A percentile compares a stretch with the other conserved stretches of the same genome.
These are phyloP conservation scores for Agrostemma githago DNA, from an alignment of 148 eudicot species.

Conservation along the genomic window DNA sequence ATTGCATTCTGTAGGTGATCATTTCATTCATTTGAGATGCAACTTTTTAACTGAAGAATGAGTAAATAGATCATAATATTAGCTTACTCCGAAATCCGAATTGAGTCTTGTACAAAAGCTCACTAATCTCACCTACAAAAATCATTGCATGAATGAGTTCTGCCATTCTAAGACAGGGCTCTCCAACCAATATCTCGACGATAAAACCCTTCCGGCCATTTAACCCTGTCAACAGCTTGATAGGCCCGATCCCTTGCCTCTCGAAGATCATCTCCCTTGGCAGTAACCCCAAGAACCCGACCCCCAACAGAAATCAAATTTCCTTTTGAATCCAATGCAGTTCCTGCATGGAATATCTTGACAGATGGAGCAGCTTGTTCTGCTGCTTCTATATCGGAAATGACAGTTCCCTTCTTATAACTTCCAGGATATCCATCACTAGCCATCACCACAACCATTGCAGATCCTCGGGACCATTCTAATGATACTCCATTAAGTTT, in stretches of 20 bases:
- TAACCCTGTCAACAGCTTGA: constrained; percentile 56
- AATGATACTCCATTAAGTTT: constrained; percentile 56
- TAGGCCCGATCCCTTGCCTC: constrained; percentile 76
- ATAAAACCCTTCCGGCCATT: constrained; percentile 81
- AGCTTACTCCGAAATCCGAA: not conserved
- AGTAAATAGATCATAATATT: not conserved
- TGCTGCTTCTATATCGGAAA: constrained; percentile 58
- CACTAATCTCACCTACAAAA: not conserved
- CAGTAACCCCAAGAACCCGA: constrained; percentile 88
- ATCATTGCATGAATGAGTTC: too few species aligned
- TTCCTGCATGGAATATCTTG: constrained; percentile 90
- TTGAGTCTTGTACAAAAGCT: constrained; percentile 1
- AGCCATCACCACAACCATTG: constrained; percentile 98
- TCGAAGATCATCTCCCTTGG: constrained; percentile 70
- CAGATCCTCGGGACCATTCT: constrained; percentile 80
- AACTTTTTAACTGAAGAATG: not conserved
- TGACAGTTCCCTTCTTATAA: constrained; percentile 70
- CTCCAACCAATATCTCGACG: constrained; percentile 92
- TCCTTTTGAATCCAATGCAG: constrained; percentile 59
- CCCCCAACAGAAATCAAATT: constrained; percentile 78
- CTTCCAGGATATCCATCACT: constrained; percentile 91
- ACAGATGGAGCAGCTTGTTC: constrained; percentile 59
- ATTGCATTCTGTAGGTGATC: not conserved
- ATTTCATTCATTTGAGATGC: not conserved
- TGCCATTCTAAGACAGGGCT: constrained; percentile 42